phyloP scores from a whole-genome alignment of 1,284 basidiomycete species.

The Gomphus sp. region DNA sequence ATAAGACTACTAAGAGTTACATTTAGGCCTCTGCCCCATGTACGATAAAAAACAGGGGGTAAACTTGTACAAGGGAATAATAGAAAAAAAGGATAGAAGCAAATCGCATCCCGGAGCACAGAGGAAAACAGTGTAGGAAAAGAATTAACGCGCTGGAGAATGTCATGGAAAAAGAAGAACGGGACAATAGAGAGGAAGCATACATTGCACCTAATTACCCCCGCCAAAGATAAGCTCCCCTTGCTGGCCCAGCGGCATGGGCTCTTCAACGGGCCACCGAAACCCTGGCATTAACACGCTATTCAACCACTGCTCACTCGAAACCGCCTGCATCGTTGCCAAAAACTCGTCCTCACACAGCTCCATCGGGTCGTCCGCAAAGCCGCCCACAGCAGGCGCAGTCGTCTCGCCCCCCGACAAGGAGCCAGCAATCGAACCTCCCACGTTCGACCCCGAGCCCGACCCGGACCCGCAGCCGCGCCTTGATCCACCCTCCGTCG shows the following conservation, averaged over 20 bases:
- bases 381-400: not conserved
- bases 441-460: not conserved
- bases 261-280: constrained; percentile 5
- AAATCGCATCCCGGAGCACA: no score
- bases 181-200: no score
- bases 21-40: no score
- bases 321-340: constrained; percentile 9
- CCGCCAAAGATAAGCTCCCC: not conserved
- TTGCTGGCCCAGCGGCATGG: not conserved
- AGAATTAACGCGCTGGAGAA: no score
- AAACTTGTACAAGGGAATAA: no score
- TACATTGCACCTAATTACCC: no score
- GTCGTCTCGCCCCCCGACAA: not conserved
- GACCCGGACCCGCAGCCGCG: not conserved
- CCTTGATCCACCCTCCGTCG: not conserved
- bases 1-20: no score
- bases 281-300: constrained; percentile 9
- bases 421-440: not conserved
- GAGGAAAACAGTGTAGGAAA: no score
- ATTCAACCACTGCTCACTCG: constrained; percentile 9
- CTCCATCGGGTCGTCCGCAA: constrained; percentile 1
- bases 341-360: constrained; percentile 6
- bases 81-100: no score
- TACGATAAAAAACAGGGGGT: no score
- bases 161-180: no score